Evolutionary conservation across 1,139 yeast genomes (phyloP).

Genomic region (Pichia sp.): DNA sequence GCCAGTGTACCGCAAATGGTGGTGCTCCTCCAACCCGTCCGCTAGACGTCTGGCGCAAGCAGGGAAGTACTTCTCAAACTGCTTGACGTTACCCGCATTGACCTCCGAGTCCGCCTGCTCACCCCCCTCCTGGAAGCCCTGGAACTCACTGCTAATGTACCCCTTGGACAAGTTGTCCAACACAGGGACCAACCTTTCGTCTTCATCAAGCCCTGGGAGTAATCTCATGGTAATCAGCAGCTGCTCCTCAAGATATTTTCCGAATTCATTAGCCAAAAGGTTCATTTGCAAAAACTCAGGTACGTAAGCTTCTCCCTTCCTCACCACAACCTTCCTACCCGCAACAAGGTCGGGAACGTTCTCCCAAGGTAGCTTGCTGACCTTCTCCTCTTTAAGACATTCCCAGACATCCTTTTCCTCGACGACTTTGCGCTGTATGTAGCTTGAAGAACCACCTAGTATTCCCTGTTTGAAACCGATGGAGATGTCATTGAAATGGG

Average conservation of each 20-base stretch:
- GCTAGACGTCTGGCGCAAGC: conserved; percentile 74
- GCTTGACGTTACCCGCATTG: conserved; percentile 58
- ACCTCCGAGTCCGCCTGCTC: conserved; percentile 43
- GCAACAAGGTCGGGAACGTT: conserved; percentile 73
- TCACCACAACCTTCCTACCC: conserved; percentile 60
- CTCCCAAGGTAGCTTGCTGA: conserved; percentile 83
- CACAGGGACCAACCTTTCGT: conserved; percentile 81
- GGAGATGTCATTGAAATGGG: conserved; percentile 38
- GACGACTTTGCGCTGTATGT: conserved; percentile 10
- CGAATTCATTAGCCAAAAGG: conserved; percentile 60
- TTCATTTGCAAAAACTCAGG: conserved; percentile 79
- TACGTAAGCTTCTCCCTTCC: conserved; percentile 73
- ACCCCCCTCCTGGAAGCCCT: conserved; percentile 33
- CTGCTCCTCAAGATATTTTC: conserved; percentile 47
- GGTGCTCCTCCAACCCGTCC: conserved; percentile 50
- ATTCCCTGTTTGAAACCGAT: conserved; percentile 16
- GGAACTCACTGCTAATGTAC: conserved; percentile 56
- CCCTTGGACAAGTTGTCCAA: conserved; percentile 74
- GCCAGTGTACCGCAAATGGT: conserved; percentile 77
- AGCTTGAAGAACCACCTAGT: conserved; percentile 8
- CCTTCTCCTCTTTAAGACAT: conserved; percentile 52
- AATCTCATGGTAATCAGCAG: conserved; percentile 69
- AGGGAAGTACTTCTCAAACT: conserved; percentile 67
- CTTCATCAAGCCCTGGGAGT: conserved; percentile 85
- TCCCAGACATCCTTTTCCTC: conserved; percentile 18